A percentile compares a stretch with the other conserved stretches of the same genome.
phyloP scores from a whole-genome alignment of 2,329 filamentous ascomycete genomes.

The Trichoderma cornu-damae region DNA sequence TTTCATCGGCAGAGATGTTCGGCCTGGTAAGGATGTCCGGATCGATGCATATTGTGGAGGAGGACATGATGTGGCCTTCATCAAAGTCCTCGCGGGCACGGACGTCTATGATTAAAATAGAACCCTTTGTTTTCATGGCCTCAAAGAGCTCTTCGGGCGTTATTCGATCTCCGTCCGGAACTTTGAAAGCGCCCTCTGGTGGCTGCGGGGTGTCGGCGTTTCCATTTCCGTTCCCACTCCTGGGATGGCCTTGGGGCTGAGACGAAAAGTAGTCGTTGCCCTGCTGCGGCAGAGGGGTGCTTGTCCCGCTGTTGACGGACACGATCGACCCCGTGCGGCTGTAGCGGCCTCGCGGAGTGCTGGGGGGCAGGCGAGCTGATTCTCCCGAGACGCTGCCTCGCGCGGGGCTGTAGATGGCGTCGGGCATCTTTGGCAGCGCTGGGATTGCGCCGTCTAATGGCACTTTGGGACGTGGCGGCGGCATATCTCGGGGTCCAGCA shows the following conservation, averaged over 20 bases:
- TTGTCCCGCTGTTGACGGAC: constrained; percentile 33
- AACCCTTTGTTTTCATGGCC: constrained; percentile 56
- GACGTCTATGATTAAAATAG: constrained; percentile 79
- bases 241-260: constrained; percentile 26
- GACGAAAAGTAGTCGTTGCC: constrained; percentile 32
- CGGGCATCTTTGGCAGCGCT: constrained; percentile 63
- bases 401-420: constrained; percentile 73
- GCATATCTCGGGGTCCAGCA: constrained; percentile 51
- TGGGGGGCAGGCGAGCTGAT: constrained; percentile 59
- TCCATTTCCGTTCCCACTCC: constrained; percentile 18
- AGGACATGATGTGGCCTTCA: constrained; percentile 79
- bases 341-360: constrained; percentile 59
- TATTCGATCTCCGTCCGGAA: constrained; percentile 55
- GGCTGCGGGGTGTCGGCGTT: constrained; percentile 28
- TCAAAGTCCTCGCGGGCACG: constrained; percentile 76
- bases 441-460: constrained; percentile 49
- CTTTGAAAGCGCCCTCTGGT: constrained; percentile 40
- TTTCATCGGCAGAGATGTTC: constrained; percentile 57
- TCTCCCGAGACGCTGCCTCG: constrained; percentile 64
- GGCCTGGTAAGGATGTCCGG: constrained; percentile 66
- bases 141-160: constrained; percentile 65
- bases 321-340: constrained; percentile 53
- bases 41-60: constrained; percentile 83
- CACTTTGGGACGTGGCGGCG: constrained; percentile 38
- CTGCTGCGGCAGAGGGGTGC: constrained; percentile 28